Conservation (phyloP, 495 filamentous ascomycete species). For the Staphylotrichum longicolle region DNA sequence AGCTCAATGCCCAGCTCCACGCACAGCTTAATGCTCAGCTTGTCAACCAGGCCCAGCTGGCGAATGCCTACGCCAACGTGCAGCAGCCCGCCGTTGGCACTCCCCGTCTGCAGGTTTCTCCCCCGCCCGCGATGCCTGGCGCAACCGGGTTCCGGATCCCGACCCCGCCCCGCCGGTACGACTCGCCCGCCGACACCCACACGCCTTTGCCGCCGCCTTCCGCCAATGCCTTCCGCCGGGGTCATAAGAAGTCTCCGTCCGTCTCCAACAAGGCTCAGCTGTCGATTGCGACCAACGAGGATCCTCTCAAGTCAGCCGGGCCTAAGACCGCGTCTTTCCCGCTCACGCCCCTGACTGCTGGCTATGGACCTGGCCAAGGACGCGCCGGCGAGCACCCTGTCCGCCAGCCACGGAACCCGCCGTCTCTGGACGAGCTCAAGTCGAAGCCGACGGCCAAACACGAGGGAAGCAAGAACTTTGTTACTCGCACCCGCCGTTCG, state of each 20-base stretch:
- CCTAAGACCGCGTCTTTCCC: constrained; percentile 79
- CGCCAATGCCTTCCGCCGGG: constrained; percentile 81
- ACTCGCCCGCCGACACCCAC: constrained; percentile 59
- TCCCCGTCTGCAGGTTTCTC: constrained; percentile 73
- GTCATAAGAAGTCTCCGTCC: constrained; percentile 88
- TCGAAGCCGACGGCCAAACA: constrained; percentile 89
- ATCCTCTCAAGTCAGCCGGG: constrained; percentile 59
- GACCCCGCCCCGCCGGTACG: constrained; percentile 65
- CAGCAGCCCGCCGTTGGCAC: constrained; percentile 45
- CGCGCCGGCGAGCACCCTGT: constrained; percentile 92
- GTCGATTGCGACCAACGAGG: constrained; percentile 52
- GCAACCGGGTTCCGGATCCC: constrained; percentile 54
- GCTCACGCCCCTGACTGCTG: constrained; percentile 70
- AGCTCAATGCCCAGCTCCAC: constrained; percentile 41
- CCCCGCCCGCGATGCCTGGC: constrained; percentile 59
- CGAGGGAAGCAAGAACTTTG: constrained; percentile 98
- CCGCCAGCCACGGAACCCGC: constrained; percentile 91
- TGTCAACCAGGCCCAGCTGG: constrained; percentile 34
- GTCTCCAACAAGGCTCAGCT: constrained; percentile 61
- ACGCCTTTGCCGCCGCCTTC: constrained; percentile 75
- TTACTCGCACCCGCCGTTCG: constrained; percentile 85
- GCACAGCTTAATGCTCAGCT: constrained; percentile 37
- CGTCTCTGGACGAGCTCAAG: constrained; percentile 85
- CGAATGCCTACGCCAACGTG: constrained; percentile 29
- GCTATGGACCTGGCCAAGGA: constrained; percentile 89